Evolutionary conservation across 2,329 filamentous ascomycete genomes (phyloP).

Genomic region (Talaromyces sp.): DNA sequence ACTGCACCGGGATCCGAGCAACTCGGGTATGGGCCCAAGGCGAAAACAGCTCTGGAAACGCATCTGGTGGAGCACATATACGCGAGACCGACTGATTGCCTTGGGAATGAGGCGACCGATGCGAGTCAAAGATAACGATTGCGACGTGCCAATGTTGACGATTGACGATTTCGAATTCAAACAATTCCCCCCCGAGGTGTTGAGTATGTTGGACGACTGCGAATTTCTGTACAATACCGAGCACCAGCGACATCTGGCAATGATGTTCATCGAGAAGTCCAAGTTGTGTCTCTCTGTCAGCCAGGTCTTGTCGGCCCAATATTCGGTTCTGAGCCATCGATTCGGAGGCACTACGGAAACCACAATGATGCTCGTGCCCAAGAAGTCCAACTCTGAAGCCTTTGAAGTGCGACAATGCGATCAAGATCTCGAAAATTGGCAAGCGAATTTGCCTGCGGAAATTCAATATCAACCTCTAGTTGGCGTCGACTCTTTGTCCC

Average conservation of each 20-base stretch:
- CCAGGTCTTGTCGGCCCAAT: conserved; percentile 83
- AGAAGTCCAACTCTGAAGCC: conserved; percentile 76
- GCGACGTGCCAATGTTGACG: conserved; percentile 84
- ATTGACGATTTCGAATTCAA: conserved; percentile 79
- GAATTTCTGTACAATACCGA: conserved; percentile 63
- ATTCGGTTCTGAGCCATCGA: conserved; percentile 82
- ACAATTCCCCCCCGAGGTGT: conserved; percentile 61
- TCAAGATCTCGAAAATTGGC: conserved; percentile 71
- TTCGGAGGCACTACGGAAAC: conserved; percentile 66
- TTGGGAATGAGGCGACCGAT: conserved; percentile 91
- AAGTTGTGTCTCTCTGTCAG: conserved; percentile 86
- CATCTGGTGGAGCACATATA: conserved; percentile 98
- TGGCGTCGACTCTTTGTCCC: conserved; percentile 45
- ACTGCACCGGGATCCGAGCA: conserved; percentile 77
- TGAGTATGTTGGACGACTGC: conserved; percentile 65
- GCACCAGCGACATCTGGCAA: conserved; percentile 72
- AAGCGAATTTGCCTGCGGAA: conserved; percentile 62
- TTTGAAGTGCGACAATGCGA: conserved; percentile 77
- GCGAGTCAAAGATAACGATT: conserved; percentile 87
- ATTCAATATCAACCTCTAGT: conserved; percentile 64
- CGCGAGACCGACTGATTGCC: conserved; percentile 87
- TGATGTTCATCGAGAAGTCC: conserved; percentile 87
- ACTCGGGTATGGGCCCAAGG: conserved; percentile 66
- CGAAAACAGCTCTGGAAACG: conserved; percentile 86
- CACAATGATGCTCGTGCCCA: conserved; percentile 85